These are phyloP conservation scores for Trypanosomatidae sp. DNA, from an alignment of 208 protist genomes.

Conservation along the genomic window DNA sequence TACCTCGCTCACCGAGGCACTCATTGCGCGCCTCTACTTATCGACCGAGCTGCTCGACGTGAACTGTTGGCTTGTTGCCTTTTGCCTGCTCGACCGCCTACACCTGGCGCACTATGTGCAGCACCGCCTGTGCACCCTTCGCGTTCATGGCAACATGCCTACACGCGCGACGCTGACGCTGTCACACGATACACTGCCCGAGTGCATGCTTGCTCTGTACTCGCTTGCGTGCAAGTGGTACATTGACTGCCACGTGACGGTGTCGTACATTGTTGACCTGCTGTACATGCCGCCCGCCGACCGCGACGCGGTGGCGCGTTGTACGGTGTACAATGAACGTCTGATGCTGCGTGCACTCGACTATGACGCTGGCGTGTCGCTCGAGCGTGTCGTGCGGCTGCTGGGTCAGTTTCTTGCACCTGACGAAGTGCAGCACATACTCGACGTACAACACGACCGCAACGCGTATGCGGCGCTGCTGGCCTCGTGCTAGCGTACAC, in stretches of 20 bases:
- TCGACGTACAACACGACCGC: too few relatives aligned
- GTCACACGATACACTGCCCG: constrained; percentile 1
- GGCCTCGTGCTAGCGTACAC: too few relatives aligned
- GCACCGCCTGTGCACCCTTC: constrained; percentile 11
- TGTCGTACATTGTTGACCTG: constrained; percentile 32
- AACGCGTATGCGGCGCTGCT: too few relatives aligned
- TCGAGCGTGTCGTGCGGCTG: constrained; percentile 13
- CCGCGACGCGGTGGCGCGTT: constrained; percentile 3
- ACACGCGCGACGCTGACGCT: not conserved
- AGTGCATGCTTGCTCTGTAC: constrained; percentile 49
- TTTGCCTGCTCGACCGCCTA: constrained; percentile 55
- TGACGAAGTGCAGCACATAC: constrained; percentile 17
- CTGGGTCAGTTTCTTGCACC: constrained; percentile 38
- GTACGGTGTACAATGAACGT: constrained; percentile 13
- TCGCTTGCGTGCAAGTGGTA: constrained; percentile 66
- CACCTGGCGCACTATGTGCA: constrained; percentile 32
- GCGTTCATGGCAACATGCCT: too few relatives aligned
- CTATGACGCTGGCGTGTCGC: constrained; percentile 35
- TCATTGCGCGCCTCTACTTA: constrained; percentile 51
- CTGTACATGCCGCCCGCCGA: constrained; percentile 17
- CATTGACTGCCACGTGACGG: constrained; percentile 37
- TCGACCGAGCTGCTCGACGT: constrained; percentile 29
- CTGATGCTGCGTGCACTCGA: constrained; percentile 16
- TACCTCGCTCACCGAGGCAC: constrained; percentile 14
- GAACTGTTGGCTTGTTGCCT: constrained; percentile 54